A percentile compares a stretch with the other conserved stretches of the same genome.
Evolutionary conservation across 2,329 filamentous ascomycete genomes (phyloP).

Genomic region (Simplicillium sp.): DNA sequence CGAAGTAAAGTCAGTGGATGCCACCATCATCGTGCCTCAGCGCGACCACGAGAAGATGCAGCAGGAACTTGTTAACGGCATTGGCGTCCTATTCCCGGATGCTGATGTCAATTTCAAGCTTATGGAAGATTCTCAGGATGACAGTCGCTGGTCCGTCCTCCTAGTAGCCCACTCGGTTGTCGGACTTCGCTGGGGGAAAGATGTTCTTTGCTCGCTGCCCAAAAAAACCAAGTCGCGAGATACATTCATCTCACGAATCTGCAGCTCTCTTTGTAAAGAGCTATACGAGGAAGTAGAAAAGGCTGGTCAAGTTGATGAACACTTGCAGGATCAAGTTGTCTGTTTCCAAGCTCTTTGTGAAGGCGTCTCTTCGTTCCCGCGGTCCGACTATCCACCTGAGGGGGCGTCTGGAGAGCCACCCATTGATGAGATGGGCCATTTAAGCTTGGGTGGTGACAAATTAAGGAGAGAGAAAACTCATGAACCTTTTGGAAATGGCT

Average conservation of each 20-base stretch:
- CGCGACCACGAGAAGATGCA: constrained; percentile 32
- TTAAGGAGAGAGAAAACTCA: constrained; percentile 33
- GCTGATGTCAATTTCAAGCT: constrained; percentile 34
- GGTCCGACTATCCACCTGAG: constrained; percentile 12
- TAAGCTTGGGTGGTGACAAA: constrained; percentile 15
- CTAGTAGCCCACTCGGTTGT: constrained; percentile 41
- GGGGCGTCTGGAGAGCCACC: constrained; percentile 6
- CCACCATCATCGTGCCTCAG: constrained; percentile 39
- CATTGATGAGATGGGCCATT: constrained; percentile 17
- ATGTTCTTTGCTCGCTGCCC: constrained; percentile 30
- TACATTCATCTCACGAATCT: constrained; percentile 27
- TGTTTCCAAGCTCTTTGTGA: constrained; percentile 49
- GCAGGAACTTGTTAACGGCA: constrained; percentile 25
- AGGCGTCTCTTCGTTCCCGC: constrained; percentile 37
- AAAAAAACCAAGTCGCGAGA: constrained; percentile 24
- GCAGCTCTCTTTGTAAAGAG: constrained; percentile 32
- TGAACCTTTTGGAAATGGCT: constrained; percentile 47
- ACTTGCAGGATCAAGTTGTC: constrained; percentile 52
- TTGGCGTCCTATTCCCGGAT: constrained; percentile 31
- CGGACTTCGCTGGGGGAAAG: constrained; percentile 38
- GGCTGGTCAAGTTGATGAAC: constrained; percentile 42
- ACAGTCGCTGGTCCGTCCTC: constrained; percentile 44
- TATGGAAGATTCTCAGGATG: constrained; percentile 40
- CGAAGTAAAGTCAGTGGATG: constrained; percentile 35
- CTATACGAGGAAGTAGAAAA: constrained; percentile 34